These are phyloP conservation scores for Gossypium arboreum DNA, from an alignment of 345 rosid species.

Conservation along the genomic window DNA sequence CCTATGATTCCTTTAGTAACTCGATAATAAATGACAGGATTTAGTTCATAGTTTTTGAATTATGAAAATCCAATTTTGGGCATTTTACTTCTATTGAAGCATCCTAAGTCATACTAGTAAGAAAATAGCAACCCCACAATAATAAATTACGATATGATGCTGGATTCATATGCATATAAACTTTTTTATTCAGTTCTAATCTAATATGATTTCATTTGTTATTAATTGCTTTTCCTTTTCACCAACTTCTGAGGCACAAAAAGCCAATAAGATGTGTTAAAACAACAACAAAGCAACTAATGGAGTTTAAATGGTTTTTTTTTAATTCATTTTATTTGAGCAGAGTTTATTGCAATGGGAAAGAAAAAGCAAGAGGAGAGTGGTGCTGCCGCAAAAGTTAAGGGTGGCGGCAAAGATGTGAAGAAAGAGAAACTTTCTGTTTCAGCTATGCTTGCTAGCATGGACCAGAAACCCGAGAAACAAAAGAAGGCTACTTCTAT, in stretches of 20 bases:
- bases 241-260: background rate
- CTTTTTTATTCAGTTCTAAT: background rate
- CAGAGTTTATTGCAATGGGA: constrained; percentile 50
- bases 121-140: background rate
- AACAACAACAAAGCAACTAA: background rate
- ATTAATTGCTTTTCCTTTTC: background rate
- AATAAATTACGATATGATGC: background rate
- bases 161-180: background rate
- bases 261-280: background rate
- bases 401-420: constrained; percentile 53
- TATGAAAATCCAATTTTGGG: background rate
- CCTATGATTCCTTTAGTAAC: background rate
- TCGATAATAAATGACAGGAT: background rate
- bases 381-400: constrained; percentile 41
- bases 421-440: constrained; percentile 66
- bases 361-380: constrained; percentile 65
- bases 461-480: constrained; percentile 79
- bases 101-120: background rate
- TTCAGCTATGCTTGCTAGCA: constrained; percentile 73
- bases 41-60: background rate
- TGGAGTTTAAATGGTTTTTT: background rate
- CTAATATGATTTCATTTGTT: background rate
- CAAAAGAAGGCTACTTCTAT: constrained; percentile 50
- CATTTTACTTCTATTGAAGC: background rate
- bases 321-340: constrained; percentile 4